Base-by-base conservation (phyloP, 2,329 filamentous ascomycete genomes). In the Botrytis elliptica region DNA sequence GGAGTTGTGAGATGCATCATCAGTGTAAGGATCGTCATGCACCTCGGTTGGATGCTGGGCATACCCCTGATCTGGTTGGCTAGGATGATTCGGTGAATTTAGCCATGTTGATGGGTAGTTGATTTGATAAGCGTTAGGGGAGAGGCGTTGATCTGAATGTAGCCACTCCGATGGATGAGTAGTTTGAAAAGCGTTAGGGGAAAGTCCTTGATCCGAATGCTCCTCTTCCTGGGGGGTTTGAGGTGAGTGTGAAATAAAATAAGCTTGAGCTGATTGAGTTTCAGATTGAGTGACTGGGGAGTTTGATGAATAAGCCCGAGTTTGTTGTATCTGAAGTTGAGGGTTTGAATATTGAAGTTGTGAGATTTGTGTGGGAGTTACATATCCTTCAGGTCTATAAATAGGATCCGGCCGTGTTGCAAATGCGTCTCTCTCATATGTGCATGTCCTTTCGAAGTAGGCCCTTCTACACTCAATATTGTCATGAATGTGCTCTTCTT, bases 381-480 rank as follows among this genome's bases (percentile, higher is more conserved):
- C 20, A 22, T 36, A 12, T 33, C 4, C 29, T 5, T 4, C 29
- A 22, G 57, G 33, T 25, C 1, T 4, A 62, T 16, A 8, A 38
- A 36, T 2, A 14, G 22, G 33, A 62, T 38, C 20, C 2, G 7
- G 4, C 33, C 6, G 14, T 14, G 4, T 7, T 38, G 22, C 29
- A 62, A 1, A 38, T 4, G 20, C 1, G 25, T 3, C 10, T 38
- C 33, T 38, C 10, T 62, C 59, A 40, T 38, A 40, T 62, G 0
- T 0, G 5, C 22, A 62, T 36, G 59, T 62, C 1, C 12, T 4
- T 0, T 62, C 2, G 1, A 2, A 8, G 33, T 38, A 62, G 59
- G 20, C 59, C 9, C 5, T 16, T 62, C 22, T 62, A 25, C 33
- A 38, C 9, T 25, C 33, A 4, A 7, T 9, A 8, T 25, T 62